phyloP scores from a whole-genome alignment of 2,329 filamentous ascomycete genomes.

The Pseudocercospora pini-densiflorae region DNA sequence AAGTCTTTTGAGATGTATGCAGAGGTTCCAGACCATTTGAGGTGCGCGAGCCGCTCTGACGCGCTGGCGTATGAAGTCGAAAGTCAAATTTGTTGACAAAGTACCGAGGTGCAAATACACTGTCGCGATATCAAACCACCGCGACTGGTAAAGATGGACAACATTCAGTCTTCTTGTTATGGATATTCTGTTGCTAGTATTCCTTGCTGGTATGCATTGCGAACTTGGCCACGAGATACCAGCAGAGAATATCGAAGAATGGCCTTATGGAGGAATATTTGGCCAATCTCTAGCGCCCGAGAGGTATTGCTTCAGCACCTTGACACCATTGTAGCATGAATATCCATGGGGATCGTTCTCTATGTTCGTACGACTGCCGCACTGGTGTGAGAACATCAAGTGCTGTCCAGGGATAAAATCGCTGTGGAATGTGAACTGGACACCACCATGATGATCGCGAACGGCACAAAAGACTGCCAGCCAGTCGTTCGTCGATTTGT shows the following conservation, averaged over 20 bases:
- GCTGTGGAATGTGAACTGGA: neutral
- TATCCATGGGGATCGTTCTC: neutral
- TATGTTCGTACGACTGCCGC: neutral
- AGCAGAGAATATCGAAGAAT: no score
- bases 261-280: neutral
- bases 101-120: neutral
- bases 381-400: neutral
- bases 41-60: neutral
- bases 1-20: neutral
- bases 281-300: neutral
- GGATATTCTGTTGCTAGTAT: no score
- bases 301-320: neutral
- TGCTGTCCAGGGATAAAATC: neutral
- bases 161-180: no score
- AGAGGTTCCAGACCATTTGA: neutral
- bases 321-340: neutral
- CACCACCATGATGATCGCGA: neutral
- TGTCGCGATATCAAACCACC: neutral
- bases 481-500: neutral
- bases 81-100: neutral
- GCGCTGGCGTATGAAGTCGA: neutral
- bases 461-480: neutral
- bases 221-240: no score
- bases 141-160: no score
- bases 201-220: no score